These are phyloP conservation scores for Purpureocillium lavendulum DNA, from an alignment of 2,329 filamentous ascomycete species.

Conservation along the genomic window DNA sequence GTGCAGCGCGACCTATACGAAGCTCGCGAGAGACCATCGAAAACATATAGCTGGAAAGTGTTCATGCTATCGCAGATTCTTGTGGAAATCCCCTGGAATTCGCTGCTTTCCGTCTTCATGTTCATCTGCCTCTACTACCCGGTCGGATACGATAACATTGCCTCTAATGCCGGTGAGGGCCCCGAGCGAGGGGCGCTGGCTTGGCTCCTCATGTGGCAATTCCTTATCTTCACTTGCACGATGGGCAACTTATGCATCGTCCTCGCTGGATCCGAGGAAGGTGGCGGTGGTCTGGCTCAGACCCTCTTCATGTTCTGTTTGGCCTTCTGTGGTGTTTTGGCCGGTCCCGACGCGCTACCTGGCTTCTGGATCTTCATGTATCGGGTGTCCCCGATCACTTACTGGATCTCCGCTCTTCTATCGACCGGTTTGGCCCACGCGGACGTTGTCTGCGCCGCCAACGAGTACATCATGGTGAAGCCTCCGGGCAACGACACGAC, in stretches of 20 bases:
- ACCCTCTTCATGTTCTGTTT: slow-evolving; percentile 56
- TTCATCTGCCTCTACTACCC: too few relatives aligned
- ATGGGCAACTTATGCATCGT: slow-evolving; percentile 59
- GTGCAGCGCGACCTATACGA: slow-evolving; percentile 63
- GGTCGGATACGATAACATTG: too few relatives aligned
- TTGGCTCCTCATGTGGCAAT: slow-evolving; percentile 56
- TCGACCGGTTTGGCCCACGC: too few relatives aligned
- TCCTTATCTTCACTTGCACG: slow-evolving; percentile 60
- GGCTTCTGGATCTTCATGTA: slow-evolving; percentile 71
- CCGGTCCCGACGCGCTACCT: slow-evolving; percentile 47
- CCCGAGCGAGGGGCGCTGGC: slow-evolving; percentile 53
- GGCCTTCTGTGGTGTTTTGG: slow-evolving; percentile 59
- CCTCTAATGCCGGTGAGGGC: too few relatives aligned
- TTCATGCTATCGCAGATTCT: slow-evolving; percentile 36
- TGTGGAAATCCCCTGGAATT: slow-evolving; percentile 11
- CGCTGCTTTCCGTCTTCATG: slow-evolving; percentile 8
- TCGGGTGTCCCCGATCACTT: slow-evolving; percentile 48
- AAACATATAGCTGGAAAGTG: slow-evolving; percentile 59
- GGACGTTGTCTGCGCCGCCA: too few relatives aligned
- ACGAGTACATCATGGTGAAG: too few relatives aligned
- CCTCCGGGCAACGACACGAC: too few relatives aligned
- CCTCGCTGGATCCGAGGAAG: slow-evolving; percentile 55
- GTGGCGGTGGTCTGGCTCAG: slow-evolving; percentile 58
- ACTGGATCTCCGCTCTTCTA: neutral
- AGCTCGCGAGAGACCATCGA: slow-evolving; percentile 57